Conservation (phyloP, 2,329 filamentous ascomycete genomes). For the Paecilomyces niveus region DNA sequence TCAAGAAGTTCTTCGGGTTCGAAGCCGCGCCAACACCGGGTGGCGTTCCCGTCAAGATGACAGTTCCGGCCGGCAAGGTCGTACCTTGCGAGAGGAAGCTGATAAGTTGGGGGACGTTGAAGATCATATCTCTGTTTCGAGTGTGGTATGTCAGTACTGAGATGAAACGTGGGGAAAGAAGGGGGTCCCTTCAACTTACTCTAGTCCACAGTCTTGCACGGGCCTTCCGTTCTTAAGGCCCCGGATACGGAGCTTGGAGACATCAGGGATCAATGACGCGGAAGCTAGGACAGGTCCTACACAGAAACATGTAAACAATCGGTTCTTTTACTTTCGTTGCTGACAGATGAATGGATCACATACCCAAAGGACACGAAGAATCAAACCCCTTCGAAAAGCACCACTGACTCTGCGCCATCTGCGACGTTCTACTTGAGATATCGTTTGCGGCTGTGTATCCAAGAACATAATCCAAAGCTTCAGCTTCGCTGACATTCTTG, state of each 20-base stretch:
- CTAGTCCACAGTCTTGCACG: conserved; percentile 42
- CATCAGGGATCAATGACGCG: conserved; percentile 23
- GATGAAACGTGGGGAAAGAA: background rate
- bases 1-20: conserved; percentile 37
- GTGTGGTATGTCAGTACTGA: conserved; percentile 4
- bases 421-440: conserved; percentile 52
- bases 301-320: background rate
- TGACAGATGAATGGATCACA: conserved; percentile 1
- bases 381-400: conserved; percentile 56
- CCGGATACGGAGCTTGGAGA: conserved; percentile 24
- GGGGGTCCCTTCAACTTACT: conserved; percentile 22
- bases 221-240: conserved; percentile 44
- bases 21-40: conserved; percentile 35
- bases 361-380: conserved; percentile 47
- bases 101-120: conserved; percentile 41
- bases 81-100: conserved; percentile 35
- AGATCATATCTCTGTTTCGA: conserved; percentile 46
- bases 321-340: conserved; percentile 3
- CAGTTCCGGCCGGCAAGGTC: conserved; percentile 34
- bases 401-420: conserved; percentile 50
- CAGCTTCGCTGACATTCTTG: conserved; percentile 49
- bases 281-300: conserved; percentile 46
- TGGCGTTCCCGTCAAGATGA: conserved; percentile 39
- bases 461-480: conserved; percentile 54
- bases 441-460: conserved; percentile 60